These are phyloP conservation scores for Discostella stelligera DNA, from an alignment of 352 stramenopile genomes.

Conservation along the genomic window DNA sequence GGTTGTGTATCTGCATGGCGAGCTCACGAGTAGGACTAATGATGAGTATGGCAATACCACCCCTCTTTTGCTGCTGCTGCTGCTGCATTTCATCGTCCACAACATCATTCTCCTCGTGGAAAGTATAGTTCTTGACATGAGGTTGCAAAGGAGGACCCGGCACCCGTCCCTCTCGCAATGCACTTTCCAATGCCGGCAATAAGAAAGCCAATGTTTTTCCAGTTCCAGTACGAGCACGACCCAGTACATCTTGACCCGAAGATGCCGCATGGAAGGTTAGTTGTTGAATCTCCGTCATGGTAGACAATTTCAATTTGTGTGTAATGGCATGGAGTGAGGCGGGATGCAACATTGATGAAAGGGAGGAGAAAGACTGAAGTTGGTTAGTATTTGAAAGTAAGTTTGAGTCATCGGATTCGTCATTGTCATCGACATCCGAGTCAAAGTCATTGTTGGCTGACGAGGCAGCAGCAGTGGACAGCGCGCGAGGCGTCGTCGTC, in stretches of 20 bases:
- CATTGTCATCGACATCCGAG: not conserved
- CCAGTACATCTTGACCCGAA: conserved; percentile 36
- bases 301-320: conserved; percentile 23
- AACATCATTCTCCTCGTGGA: not conserved
- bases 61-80: not conserved
- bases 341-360: conserved; percentile 25
- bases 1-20: conserved; percentile 86
- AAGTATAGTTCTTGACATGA: not conserved
- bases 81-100: not conserved
- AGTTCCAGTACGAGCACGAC: conserved; percentile 55
- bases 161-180: not conserved
- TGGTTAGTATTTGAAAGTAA: not conserved
- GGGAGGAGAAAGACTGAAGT: conserved; percentile 10
- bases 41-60: conserved; percentile 79
- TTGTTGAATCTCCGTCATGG: conserved; percentile 39
- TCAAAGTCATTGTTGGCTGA: not conserved
- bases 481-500: no score
- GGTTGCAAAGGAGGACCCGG: not conserved
- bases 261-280: conserved; percentile 32
- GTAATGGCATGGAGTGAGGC: conserved; percentile 41
- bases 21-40: conserved; percentile 87
- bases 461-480: no score
- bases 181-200: conserved; percentile 81
- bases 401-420: not conserved
- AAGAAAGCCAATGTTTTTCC: conserved; percentile 89